Base-by-base conservation (phyloP, 106 monocot genomes). In the Amphibolis antarctica region DNA sequence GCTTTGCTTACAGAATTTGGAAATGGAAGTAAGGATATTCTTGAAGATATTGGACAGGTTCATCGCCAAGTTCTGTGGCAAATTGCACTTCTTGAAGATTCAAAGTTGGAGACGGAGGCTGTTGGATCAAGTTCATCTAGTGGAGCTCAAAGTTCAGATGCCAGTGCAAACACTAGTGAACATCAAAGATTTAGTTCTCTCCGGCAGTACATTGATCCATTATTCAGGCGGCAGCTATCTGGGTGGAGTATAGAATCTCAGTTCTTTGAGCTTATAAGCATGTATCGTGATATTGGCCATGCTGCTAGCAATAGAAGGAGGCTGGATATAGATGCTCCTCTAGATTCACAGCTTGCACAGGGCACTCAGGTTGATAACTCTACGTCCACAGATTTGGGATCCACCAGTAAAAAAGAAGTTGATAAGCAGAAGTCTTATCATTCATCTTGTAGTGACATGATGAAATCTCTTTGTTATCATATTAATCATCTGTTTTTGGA, bases 211-310 rank as follows among this genome's bases (percentile, higher is more conserved):
- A 71, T 84, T 72, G 98, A 99, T 77, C 98, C 90, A 46, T 68
- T 98, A 56, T 63, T 88, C 50, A 85, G 98, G 59, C 62, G 98
- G 45, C 80, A 91, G 66, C 73, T 53, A 31, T 79, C 91, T 74
- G 82, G 84, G 10, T 92, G 87, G 91, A 83, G 82, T 62, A 73
- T 91, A 68, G 98, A 99, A 60, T 99, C 98, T 59, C 91, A 99
- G 64, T 78, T 99, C 68, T 81, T 91, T 64, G 98, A 99, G 62
- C 87, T 99, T 36, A 88, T 99, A 67, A 88, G 59, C 73, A 85
- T 92, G 58, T 99, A 91, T 61, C 80, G 91, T 53, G 98, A 92
- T 79, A 71, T 88, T 60, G 82, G 88, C 52, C 91, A 75, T 59
- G 75, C 71, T 55, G 61, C 96, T 59, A 63, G 75, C 73, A 69